These are phyloP conservation scores for Tricholoma matsutake DNA, from an alignment of 768 basidiomycete genomes.

Conservation along the genomic window DNA sequence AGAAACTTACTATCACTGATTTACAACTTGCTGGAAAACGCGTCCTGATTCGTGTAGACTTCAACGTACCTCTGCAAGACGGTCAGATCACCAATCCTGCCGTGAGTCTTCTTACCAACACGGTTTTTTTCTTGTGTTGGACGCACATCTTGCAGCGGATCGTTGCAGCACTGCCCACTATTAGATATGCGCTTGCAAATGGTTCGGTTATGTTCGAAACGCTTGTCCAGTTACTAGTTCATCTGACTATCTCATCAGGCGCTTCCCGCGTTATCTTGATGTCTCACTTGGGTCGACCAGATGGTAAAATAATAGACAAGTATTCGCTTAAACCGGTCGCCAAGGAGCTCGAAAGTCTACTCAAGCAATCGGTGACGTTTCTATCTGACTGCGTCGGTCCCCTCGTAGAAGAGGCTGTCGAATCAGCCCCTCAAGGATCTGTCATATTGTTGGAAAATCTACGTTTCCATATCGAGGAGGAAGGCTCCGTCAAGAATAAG, in stretches of 20 bases:
- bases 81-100: slow-evolving; percentile 95
- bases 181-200: slow-evolving; percentile 87
- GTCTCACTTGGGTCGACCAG: slow-evolving; percentile 97
- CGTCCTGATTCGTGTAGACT: slow-evolving; percentile 93
- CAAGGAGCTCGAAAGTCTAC: slow-evolving; percentile 69
- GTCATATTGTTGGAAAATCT: slow-evolving; percentile 95
- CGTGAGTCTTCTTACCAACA: slow-evolving; percentile 46
- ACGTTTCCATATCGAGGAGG: slow-evolving; percentile 98
- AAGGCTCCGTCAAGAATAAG: slow-evolving; percentile 90
- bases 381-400: slow-evolving; percentile 82
- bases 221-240: slow-evolving; percentile 1
- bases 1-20: slow-evolving; percentile 92
- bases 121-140: slow-evolving; percentile 12
- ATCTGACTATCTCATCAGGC: slow-evolving; percentile 39
- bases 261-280: slow-evolving; percentile 86
- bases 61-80: slow-evolving; percentile 91
- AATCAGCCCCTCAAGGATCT: slow-evolving; percentile 58
- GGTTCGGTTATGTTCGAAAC: slow-evolving; percentile 40
- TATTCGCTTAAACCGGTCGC: slow-evolving; percentile 91
- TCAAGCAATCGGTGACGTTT: slow-evolving; percentile 76
- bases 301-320: slow-evolving; percentile 85
- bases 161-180: slow-evolving; percentile 93
- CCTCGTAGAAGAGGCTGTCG: slow-evolving; percentile 78
- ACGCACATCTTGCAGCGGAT: slow-evolving; percentile 67
- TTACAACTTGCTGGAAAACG: slow-evolving; percentile 83